phyloP scores from a whole-genome alignment of 2,329 filamentous ascomycete genomes.

The Ophiostoma australiae region DNA sequence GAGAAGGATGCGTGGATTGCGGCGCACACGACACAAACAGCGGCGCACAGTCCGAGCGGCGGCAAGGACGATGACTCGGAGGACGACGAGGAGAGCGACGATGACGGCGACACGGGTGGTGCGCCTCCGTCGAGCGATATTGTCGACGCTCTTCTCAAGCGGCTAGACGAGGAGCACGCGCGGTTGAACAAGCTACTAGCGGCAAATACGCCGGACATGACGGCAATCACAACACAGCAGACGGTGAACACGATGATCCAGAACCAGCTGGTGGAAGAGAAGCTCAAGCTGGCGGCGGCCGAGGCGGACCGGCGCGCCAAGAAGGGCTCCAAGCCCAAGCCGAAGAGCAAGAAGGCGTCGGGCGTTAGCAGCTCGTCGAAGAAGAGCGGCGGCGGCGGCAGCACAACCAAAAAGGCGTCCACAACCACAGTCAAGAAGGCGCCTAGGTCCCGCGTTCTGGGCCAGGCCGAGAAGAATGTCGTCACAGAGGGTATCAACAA shows the following conservation, averaged over 20 bases:
- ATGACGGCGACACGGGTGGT: slow-evolving; percentile 52
- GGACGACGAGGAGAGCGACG: slow-evolving; percentile 57
- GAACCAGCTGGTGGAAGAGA: slow-evolving; percentile 68
- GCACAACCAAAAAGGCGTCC: slow-evolving; percentile 28
- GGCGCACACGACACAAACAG: slow-evolving; percentile 45
- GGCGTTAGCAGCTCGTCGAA: slow-evolving; percentile 23
- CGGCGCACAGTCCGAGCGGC: slow-evolving; percentile 37
- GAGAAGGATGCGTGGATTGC: slow-evolving; percentile 78
- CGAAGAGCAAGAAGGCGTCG: slow-evolving; percentile 49
- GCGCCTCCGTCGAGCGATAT: slow-evolving; percentile 40
- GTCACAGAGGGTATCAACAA: slow-evolving; percentile 82
- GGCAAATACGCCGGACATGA: slow-evolving; percentile 48
- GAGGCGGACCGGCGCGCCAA: slow-evolving; percentile 56
- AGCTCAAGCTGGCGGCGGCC: slow-evolving; percentile 52
- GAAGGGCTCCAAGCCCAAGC: slow-evolving; percentile 47
- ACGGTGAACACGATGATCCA: slow-evolving; percentile 62
- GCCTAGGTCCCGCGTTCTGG: slow-evolving; percentile 56
- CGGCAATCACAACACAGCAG: slow-evolving; percentile 53
- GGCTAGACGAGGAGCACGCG: slow-evolving; percentile 52
- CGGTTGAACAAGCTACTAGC: slow-evolving; percentile 53
- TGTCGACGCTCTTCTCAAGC: slow-evolving; percentile 50
- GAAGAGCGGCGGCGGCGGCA: slow-evolving; percentile 12
- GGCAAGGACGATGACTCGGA: slow-evolving; percentile 71
- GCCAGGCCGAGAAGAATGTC: slow-evolving; percentile 80
- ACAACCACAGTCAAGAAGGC: slow-evolving; percentile 41